Conservation (phyloP, 352 stramenopile species). For the Globisporangium radiosum region DNA sequence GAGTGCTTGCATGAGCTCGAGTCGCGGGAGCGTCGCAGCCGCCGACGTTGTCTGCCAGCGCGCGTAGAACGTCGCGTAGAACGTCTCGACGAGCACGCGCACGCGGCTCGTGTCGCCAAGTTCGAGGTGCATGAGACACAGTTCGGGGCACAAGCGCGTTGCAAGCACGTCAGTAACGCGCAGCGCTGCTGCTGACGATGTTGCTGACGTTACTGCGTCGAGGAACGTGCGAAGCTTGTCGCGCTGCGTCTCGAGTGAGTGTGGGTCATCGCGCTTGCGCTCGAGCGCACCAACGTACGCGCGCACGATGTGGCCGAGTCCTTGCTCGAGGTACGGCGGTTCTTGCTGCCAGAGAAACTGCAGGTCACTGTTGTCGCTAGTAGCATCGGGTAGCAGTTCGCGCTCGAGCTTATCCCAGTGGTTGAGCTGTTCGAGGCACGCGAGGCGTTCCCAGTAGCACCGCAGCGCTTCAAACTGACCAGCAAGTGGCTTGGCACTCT, state of each 20-base stretch:
- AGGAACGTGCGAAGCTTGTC: constrained; percentile 17
- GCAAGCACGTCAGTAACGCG: constrained; percentile 31
- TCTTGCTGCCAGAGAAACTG: constrained; percentile 50
- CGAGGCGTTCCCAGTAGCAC: constrained; percentile 57
- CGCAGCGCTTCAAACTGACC: constrained; percentile 38
- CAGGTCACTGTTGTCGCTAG: constrained; percentile 8
- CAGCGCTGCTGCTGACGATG: constrained; percentile 17
- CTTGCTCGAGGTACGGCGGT: constrained; percentile 64
- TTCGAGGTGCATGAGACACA: constrained; percentile 36
- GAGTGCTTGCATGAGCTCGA: constrained; percentile 58
- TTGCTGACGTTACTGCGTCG: constrained; percentile 3
- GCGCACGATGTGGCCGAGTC: constrained; percentile 43
- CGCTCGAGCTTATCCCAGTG: constrained; percentile 53
- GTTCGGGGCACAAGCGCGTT: constrained; percentile 44
- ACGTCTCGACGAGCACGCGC: constrained; percentile 48
- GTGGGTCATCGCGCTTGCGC: background rate
- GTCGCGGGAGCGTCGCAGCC: constrained; percentile 33
- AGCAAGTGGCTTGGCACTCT: constrained; percentile 11
- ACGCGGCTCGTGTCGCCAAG: constrained; percentile 36
- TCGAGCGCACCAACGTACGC: constrained; percentile 32
- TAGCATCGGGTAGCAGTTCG: constrained; percentile 25
- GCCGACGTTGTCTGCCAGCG: constrained; percentile 53
- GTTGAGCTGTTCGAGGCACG: constrained; percentile 62
- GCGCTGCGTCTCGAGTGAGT: background rate
- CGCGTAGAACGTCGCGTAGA: constrained; percentile 44